Evolutionary conservation across 1,284 basidiomycete genomes (phyloP).

Genomic region (Neotropicomus parvogracilis): DNA sequence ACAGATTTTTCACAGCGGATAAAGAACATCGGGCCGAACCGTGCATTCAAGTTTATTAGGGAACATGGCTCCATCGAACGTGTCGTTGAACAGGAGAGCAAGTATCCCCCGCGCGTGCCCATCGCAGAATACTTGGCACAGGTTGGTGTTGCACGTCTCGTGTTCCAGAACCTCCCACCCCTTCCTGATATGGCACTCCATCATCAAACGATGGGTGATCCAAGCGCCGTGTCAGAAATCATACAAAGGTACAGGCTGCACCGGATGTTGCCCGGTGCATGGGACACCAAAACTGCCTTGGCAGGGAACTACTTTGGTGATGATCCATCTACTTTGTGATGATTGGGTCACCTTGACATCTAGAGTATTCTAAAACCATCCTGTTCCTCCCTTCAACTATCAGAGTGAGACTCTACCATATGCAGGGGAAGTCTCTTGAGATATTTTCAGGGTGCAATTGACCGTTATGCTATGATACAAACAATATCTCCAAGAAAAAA

Average conservation of each 20-base stretch:
- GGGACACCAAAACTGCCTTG: slow-evolving; percentile 44
- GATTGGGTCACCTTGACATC: background rate
- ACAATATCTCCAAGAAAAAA: too few species aligned
- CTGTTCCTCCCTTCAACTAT: too few species aligned
- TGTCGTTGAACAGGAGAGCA: slow-evolving; percentile 55
- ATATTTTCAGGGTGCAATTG: too few species aligned
- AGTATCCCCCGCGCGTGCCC: slow-evolving; percentile 47
- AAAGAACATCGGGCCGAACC: slow-evolving; percentile 70
- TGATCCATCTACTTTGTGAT: slow-evolving; percentile 40
- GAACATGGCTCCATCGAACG: slow-evolving; percentile 71
- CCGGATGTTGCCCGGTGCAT: slow-evolving; percentile 39
- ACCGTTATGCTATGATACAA: too few species aligned
- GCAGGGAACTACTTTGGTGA: slow-evolving; percentile 65
- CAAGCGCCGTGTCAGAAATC: slow-evolving; percentile 41
- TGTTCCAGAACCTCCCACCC: slow-evolving; percentile 64
- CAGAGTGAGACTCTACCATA: too few species aligned
- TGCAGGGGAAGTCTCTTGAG: too few species aligned
- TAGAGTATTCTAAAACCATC: background rate
- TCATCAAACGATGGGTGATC: slow-evolving; percentile 37
- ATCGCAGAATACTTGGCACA: slow-evolving; percentile 54
- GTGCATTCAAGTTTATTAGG: slow-evolving; percentile 70
- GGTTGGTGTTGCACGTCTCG: slow-evolving; percentile 52
- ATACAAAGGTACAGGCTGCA: slow-evolving; percentile 50
- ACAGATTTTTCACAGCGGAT: slow-evolving; percentile 87
- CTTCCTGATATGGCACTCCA: slow-evolving; percentile 43